Percentiles rank a stretch among this genome's conserved stretches.
phyloP scores from a whole-genome alignment of 1,284 basidiomycete genomes.

The Ganoderma boninense region DNA sequence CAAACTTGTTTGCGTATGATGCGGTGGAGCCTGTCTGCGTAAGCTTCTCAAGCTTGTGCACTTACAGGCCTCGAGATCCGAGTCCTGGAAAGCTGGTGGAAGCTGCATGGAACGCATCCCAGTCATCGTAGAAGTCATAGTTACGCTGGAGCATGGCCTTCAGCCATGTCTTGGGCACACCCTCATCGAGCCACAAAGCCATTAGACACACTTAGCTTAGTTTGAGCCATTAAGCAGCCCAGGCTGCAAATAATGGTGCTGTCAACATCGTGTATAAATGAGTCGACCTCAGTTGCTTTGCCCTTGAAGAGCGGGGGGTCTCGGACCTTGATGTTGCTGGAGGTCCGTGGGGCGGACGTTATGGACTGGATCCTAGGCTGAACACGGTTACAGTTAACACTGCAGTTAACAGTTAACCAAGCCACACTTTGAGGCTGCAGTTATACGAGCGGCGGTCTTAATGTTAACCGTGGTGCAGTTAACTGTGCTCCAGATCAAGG shows the following conservation, averaged over 20 bases:
- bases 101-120: neutral
- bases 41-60: neutral
- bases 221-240: neutral
- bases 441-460: too few species aligned
- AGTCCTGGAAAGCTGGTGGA: neutral
- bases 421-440: too few species aligned
- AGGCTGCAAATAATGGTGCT: neutral
- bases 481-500: too few species aligned
- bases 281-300: slow-evolving; percentile 3
- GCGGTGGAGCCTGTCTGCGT: too few species aligned
- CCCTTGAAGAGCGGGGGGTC: too few species aligned
- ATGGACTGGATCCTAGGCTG: too few species aligned
- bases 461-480: too few species aligned
- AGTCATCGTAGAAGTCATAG: neutral
- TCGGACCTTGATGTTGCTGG: too few species aligned
- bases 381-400: too few species aligned
- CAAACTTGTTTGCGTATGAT: too few species aligned
- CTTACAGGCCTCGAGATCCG: neutral
- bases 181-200: neutral
- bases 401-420: too few species aligned
- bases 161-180: neutral
- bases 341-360: too few species aligned
- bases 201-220: neutral
- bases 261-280: neutral
- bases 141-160: neutral